Evolutionary conservation across 2,329 filamentous ascomycete species (phyloP), one percentile per base, ranked within the genome.

Genomic region (Neobulgaria alba): DNA sequence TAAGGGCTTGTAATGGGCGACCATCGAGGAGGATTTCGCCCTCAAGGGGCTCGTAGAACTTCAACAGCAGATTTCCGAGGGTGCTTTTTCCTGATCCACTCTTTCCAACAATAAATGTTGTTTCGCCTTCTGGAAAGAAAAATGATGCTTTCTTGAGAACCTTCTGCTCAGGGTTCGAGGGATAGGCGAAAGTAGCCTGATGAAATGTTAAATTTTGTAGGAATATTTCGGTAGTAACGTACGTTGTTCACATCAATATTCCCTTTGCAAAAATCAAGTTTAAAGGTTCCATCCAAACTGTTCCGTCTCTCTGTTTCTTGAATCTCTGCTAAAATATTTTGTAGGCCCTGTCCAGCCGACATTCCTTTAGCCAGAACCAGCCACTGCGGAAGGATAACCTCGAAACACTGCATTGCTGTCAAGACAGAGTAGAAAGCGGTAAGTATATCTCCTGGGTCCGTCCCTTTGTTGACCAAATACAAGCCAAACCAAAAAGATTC

Each of bases 41-140:
- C 0, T 64, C 64, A 0, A 64, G 61, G 0, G 85, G 76, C 5
- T 75, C 67, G 56, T 95, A 95, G 52, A 93, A 84, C 10, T 80
- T 76, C 37, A 88, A 69, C 1, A 96, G 68, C 0, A 96, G 69
- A 56, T 86, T 87, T 1, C 82, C 80, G 1, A 96, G 57, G 0
- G 90, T 96, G 52, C 87, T 95, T 61, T 96, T 96, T 0, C 90
- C 90, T 2, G 86, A 95, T 0, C 92, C 92, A 55, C 87, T 95
- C 53, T 73, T 75, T 0, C 90, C 92, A 36, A 95, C 76, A 2
- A 96, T 69, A 55, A 92, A 95, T 0, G 79, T 86, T 3, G 82
- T 77, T 46, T 84, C 69, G 0, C 84, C 81, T 0, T 81, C 70
- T 0, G 79, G 74, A 42, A 96, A 90, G 49, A 70, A 73, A 46